These are phyloP conservation scores for Aurantiochytrium sp. DNA, from an alignment of 108 stramenopile species.

Conservation along the genomic window DNA sequence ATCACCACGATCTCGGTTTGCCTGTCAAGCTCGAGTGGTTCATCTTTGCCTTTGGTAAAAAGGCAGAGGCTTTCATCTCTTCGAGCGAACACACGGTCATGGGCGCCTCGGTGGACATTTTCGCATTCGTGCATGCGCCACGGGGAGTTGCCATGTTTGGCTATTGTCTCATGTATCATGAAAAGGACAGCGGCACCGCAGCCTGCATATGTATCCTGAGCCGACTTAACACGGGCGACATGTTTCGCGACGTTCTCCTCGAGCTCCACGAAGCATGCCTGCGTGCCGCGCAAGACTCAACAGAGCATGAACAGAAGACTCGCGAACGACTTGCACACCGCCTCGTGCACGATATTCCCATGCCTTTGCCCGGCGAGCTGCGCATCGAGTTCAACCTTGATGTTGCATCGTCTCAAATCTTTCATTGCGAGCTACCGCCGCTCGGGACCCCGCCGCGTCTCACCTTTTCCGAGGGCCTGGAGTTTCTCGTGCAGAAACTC, in stretches of 20 bases:
- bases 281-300: background rate
- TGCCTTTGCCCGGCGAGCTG: background rate
- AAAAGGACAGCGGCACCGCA: background rate
- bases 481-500: background rate
- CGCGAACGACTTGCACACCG: background rate
- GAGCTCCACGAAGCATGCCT: background rate
- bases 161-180: background rate
- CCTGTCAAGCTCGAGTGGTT: constrained; percentile 12
- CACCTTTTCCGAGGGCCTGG: background rate
- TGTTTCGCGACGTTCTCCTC: background rate
- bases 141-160: background rate
- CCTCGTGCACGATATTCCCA: background rate
- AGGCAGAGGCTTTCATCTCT: background rate
- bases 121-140: background rate
- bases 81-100: background rate
- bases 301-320: background rate
- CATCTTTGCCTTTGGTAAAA: background rate
- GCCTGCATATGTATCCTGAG: background rate
- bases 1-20: background rate
- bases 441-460: background rate
- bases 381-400: background rate
- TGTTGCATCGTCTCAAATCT: background rate
- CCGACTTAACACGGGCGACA: background rate
- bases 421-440: background rate
- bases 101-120: background rate